Percentiles rank a stretch among this genome's conserved stretches.
phyloP scores from a whole-genome alignment of 1,284 basidiomycete species.

The Heterobasidion annosum region DNA sequence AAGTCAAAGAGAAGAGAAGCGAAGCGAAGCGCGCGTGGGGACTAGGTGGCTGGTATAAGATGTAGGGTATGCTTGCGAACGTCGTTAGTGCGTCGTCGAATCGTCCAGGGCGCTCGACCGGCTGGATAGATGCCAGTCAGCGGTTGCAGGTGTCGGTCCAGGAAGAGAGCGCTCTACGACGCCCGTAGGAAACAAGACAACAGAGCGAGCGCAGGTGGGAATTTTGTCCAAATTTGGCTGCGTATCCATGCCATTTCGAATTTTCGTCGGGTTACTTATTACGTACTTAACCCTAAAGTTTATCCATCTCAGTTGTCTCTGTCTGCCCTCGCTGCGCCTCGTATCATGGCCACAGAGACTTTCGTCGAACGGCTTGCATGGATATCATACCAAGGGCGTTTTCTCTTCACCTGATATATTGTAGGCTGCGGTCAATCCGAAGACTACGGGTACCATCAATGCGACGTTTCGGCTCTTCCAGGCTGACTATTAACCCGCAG shows the following conservation, averaged over 20 bases:
- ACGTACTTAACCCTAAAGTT: background rate
- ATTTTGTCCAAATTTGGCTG: background rate
- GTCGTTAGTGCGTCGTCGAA: background rate
- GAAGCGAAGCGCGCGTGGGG: background rate
- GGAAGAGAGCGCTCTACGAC: background rate
- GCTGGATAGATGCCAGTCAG: background rate
- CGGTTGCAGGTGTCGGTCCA: background rate
- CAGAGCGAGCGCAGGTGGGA: background rate
- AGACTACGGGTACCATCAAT: no score
- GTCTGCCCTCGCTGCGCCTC: background rate
- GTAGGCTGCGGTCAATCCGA: no score
- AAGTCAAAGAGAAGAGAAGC: background rate
- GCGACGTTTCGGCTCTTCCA: no score
- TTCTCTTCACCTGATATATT: no score
- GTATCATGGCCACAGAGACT: no score
- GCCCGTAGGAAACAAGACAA: background rate
- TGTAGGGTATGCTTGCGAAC: background rate
- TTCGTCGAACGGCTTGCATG: no score
- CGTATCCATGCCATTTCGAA: background rate
- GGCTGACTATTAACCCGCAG: no score
- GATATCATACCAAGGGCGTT: no score
- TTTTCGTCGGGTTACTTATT: background rate
- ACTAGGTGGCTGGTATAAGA: background rate
- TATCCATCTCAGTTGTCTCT: background rate
- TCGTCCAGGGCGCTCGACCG: background rate